Conservation (phyloP, 116 monocot species). For the Iris pallida region DNA sequence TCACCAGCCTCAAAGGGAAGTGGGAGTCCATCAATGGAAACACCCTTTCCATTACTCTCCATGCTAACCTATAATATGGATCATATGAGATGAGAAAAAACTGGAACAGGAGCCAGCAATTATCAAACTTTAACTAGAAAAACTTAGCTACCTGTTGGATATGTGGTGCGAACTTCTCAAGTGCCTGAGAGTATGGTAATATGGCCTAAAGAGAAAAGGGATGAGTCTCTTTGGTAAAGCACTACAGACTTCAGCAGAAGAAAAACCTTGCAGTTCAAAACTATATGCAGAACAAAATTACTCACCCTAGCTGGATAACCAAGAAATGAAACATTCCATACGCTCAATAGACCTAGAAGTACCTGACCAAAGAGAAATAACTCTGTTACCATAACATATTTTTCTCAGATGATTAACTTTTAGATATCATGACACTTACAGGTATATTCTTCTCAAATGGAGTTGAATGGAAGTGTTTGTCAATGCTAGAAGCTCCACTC, state of each 20-base stretch:
- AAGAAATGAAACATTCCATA: slow-evolving; percentile 95
- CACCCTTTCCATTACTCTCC: slow-evolving; percentile 99
- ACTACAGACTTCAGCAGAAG: no score
- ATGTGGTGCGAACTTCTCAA: slow-evolving; percentile 97
- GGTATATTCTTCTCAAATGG: slow-evolving; percentile 93
- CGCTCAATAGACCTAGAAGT: slow-evolving; percentile 85
- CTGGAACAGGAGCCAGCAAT: slow-evolving; percentile 3
- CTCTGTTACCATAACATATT: not conserved
- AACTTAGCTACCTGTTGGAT: slow-evolving; percentile 77
- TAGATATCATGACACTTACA: slow-evolving; percentile 43
- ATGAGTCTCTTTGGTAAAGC: no score
- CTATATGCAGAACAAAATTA: slow-evolving; percentile 2
- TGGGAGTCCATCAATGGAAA: slow-evolving; percentile 86
- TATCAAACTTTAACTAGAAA: not conserved
- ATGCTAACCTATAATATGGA: slow-evolving; percentile 71
- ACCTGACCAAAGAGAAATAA: slow-evolving; percentile 47
- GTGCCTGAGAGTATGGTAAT: slow-evolving; percentile 86
- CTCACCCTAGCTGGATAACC: slow-evolving; percentile 93
- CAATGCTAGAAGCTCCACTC: slow-evolving; percentile 82
- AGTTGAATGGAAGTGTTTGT: slow-evolving; percentile 70
- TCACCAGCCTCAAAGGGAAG: slow-evolving; percentile 91
- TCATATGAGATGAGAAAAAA: slow-evolving; percentile 5
- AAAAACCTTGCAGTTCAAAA: slow-evolving; percentile 1
- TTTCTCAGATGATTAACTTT: not conserved
- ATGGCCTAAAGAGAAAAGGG: slow-evolving; percentile 53